phyloP scores from a whole-genome alignment of 1,139 yeast species.

The Nakaseomyces sp. region DNA sequence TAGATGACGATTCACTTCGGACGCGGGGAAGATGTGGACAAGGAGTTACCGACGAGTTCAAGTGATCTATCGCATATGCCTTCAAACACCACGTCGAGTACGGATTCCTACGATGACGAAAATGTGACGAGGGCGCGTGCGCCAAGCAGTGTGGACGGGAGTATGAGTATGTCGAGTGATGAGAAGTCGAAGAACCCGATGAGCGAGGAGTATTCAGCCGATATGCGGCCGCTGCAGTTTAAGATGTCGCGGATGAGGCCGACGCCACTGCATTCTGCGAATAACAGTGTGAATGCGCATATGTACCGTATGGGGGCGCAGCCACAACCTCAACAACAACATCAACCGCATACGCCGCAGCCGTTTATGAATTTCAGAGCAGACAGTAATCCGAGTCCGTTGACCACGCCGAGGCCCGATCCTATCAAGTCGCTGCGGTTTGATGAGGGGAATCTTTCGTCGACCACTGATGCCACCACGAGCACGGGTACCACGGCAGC shows the following conservation, averaged over 20 bases:
- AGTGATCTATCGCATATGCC: not conserved
- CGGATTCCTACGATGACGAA: conserved; percentile 2
- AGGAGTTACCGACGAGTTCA: not conserved
- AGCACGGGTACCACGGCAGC: not conserved
- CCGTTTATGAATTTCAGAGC: not conserved
- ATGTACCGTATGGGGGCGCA: not conserved
- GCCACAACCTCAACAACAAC: not conserved
- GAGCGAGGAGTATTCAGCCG: conserved; percentile 20
- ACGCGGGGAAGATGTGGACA: not conserved
- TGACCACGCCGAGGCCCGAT: not conserved
- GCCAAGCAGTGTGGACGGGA: not conserved
- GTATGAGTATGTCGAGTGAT: conserved; percentile 2
- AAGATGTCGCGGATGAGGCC: conserved; percentile 9
- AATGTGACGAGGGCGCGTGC: not conserved
- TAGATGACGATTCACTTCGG: conserved; percentile 5
- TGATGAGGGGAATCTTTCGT: conserved; percentile 2
- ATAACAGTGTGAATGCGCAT: not conserved
- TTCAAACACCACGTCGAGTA: not conserved
- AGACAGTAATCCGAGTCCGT: conserved; percentile 1
- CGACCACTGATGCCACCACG: not conserved
- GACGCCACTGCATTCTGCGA: not conserved
- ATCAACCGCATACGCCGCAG: not conserved
- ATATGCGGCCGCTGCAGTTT: conserved; percentile 24
- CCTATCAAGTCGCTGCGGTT: conserved; percentile 1
- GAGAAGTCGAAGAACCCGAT: conserved; percentile 1